These are phyloP conservation scores for Clitoria ternatea DNA, from an alignment of 306 rosid species.

Conservation along the genomic window DNA sequence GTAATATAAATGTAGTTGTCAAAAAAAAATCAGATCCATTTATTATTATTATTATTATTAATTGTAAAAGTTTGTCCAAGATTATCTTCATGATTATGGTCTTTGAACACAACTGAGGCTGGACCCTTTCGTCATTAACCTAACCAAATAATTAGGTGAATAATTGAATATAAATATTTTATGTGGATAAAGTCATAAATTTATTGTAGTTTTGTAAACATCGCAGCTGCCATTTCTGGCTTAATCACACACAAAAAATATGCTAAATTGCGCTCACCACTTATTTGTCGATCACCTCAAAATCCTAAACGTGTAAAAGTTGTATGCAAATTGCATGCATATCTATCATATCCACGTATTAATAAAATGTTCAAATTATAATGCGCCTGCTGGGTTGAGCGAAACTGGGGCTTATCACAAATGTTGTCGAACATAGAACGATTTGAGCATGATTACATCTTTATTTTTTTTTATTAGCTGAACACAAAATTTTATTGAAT, in stretches of 20 bases:
- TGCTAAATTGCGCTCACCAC: conserved; percentile 24
- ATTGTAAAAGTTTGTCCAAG: not conserved
- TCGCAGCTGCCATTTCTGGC: conserved; percentile 21
- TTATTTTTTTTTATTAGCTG: too few species aligned
- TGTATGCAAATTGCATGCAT: conserved; percentile 13
- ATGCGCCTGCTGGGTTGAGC: not conserved
- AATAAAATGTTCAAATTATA: not conserved
- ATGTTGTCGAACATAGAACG: not conserved
- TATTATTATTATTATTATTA: too few species aligned
- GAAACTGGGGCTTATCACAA: not conserved
- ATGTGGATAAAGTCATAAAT: conserved; percentile 10
- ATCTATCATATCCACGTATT: conserved; percentile 2
- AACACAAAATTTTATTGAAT: too few species aligned
- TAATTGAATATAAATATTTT: conserved; percentile 12
- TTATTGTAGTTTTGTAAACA: conserved; percentile 9
- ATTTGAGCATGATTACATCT: not conserved
- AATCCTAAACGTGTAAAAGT: conserved; percentile 26
- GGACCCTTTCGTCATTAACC: not conserved
- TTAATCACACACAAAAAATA: conserved; percentile 1
- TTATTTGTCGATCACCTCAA: not conserved
- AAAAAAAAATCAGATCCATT: too few species aligned
- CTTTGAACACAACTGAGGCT: not conserved
- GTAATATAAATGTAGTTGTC: too few species aligned
- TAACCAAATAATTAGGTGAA: not conserved
- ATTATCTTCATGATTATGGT: conserved; percentile 16